phyloP scores from a whole-genome alignment of 306 rosid genomes.

The Albizia julibrissin region DNA sequence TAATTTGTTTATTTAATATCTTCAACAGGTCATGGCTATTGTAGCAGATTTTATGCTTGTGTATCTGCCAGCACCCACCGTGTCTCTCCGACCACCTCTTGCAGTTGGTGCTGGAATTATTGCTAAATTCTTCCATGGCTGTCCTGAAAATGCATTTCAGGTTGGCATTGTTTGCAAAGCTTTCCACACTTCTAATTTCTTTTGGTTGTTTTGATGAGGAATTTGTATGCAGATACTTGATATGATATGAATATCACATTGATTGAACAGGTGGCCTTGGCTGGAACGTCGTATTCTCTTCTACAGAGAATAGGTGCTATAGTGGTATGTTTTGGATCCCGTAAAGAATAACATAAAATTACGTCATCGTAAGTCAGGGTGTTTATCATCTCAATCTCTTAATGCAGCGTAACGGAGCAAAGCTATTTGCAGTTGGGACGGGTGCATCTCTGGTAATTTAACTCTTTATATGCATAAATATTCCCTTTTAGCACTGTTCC shows the following conservation, averaged over 20 bases:
- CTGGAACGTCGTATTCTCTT: slow-evolving; percentile 55
- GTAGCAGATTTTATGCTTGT: slow-evolving; percentile 97
- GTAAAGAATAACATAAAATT: slow-evolving; percentile 18
- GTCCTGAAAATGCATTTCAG: slow-evolving; percentile 99
- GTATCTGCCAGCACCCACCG: slow-evolving; percentile 89
- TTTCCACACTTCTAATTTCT: not conserved
- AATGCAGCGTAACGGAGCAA: slow-evolving; percentile 83
- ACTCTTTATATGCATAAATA: slow-evolving; percentile 1
- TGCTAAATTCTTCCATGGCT: slow-evolving; percentile 81
- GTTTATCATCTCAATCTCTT: slow-evolving; percentile 42
- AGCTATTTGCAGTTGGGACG: slow-evolving; percentile 92
- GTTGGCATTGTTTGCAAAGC: slow-evolving; percentile 41
- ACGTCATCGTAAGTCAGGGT: slow-evolving; percentile 28
- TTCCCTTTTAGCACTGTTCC: slow-evolving; percentile 18
- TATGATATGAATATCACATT: not conserved
- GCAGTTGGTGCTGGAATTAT: slow-evolving; percentile 70
- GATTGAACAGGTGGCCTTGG: slow-evolving; percentile 53
- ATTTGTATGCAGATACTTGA: not conserved
- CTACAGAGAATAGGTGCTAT: slow-evolving; percentile 68
- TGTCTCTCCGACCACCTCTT: slow-evolving; percentile 73
- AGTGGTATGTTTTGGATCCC: slow-evolving; percentile 61
- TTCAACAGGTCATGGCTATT: slow-evolving; percentile 78
- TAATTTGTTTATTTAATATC: slow-evolving; percentile 29
- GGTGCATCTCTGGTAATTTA: slow-evolving; percentile 59
- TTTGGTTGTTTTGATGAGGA: not conserved